Evolutionary conservation across 1,284 basidiomycete species (phyloP).

Genomic region (Tilletiopsis washingtonensis): DNA sequence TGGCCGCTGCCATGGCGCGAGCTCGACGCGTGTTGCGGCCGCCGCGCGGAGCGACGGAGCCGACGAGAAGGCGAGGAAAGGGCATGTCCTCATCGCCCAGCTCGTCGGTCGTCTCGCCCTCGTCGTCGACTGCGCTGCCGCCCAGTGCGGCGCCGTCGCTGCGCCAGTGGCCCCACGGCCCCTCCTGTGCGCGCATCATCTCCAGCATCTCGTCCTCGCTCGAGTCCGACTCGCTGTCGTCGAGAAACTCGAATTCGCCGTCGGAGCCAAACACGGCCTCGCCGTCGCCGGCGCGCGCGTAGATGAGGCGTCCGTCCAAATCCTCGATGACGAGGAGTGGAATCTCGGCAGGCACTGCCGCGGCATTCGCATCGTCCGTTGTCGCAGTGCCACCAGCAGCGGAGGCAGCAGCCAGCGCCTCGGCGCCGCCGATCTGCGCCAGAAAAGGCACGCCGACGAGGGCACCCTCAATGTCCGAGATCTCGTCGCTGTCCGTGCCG

Average conservation of each 20-base stretch:
- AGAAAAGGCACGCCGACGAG: conserved; percentile 33
- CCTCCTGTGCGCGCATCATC: background rate
- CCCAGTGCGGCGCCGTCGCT: background rate
- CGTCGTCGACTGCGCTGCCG: conserved; percentile 12
- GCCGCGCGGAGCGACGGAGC: conserved; percentile 42
- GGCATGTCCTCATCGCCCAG: conserved; percentile 46
- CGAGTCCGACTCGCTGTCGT: conserved; percentile 38
- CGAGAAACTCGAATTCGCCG: conserved; percentile 45
- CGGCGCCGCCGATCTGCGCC: conserved; percentile 28
- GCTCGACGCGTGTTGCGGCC: conserved; percentile 39
- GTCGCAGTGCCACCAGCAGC: no score
- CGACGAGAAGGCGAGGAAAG: conserved; percentile 41
- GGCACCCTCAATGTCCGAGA: conserved; percentile 34
- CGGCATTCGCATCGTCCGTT: background rate
- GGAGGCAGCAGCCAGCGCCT: conserved; percentile 4
- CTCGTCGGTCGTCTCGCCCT: conserved; percentile 47
- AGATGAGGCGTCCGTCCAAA: conserved; percentile 45
- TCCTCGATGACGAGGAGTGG: conserved; percentile 46
- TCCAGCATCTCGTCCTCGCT: conserved; percentile 5
- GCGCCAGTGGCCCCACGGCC: background rate
- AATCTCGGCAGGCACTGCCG: conserved; percentile 18
- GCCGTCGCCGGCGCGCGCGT: conserved; percentile 44
- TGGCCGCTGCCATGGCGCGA: conserved; percentile 35
- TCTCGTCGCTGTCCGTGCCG: conserved; percentile 32
- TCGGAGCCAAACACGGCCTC: conserved; percentile 47